Percentiles rank a stretch among this genome's conserved stretches.
phyloP scores from a whole-genome alignment of 2,329 filamentous ascomycete genomes.

The Trichoderma afroharzianum region DNA sequence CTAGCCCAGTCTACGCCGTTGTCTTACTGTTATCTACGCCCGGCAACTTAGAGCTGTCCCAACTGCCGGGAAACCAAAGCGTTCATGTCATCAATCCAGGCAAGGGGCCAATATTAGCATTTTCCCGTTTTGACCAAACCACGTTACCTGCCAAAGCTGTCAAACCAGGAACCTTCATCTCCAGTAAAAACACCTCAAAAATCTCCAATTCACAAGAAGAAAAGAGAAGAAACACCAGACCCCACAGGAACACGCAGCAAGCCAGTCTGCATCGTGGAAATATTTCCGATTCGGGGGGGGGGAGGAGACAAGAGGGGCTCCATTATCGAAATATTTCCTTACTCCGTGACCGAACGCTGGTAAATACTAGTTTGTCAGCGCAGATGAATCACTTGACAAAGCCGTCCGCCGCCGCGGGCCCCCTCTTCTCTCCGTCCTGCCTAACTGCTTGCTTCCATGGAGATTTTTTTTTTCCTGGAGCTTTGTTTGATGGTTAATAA shows the following conservation, averaged over 20 bases:
- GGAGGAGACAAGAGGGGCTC: neutral
- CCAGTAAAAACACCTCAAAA: neutral
- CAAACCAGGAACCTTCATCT: neutral
- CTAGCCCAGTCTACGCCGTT: neutral
- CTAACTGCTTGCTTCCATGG: neutral
- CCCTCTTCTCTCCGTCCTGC: neutral
- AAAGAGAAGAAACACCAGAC: neutral
- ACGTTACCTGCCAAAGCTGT: neutral
- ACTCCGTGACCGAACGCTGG: neutral
- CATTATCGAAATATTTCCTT: neutral
- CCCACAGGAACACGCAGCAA: neutral
- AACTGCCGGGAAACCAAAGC: neutral
- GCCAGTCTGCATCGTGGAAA: neutral
- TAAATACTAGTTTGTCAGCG: constrained; percentile 4
- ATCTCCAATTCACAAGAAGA: neutral
- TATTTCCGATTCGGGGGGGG: constrained; percentile 7
- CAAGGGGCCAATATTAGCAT: neutral
- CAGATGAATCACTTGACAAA: neutral
- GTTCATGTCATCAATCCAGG: neutral
- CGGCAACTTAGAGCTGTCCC: neutral
- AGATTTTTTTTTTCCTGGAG: neutral
- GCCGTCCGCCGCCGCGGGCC: neutral
- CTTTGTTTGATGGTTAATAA: neutral
- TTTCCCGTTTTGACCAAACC: neutral
- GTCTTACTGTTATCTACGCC: neutral